Percentiles rank a stretch among this genome's conserved stretches.
Conservation (phyloP, 352 stramenopile genomes). For the Albugo laibachii region DNA sequence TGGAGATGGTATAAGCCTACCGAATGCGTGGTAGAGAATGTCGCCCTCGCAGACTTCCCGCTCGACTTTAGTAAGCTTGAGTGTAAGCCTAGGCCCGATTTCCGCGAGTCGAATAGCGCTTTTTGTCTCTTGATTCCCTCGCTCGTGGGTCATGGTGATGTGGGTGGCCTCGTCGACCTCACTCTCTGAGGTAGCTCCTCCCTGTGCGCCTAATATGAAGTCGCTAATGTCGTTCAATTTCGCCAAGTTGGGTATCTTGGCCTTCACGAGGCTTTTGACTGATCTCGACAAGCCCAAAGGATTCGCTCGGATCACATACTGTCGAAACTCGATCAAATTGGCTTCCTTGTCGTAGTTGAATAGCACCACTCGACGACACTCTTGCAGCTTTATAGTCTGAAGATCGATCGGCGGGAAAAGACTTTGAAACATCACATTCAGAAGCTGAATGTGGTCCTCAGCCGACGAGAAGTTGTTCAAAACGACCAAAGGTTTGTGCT, state of each 20-base stretch:
- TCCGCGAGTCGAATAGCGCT: constrained; percentile 89
- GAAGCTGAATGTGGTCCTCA: constrained; percentile 79
- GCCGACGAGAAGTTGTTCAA: constrained; percentile 96
- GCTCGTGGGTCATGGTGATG: constrained; percentile 82
- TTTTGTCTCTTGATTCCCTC: constrained; percentile 85
- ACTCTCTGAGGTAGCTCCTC: constrained; percentile 79
- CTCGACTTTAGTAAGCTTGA: constrained; percentile 94
- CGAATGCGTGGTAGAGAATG: constrained; percentile 94
- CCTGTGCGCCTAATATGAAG: constrained; percentile 78
- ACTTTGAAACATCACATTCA: constrained; percentile 98
- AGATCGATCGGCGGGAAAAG: constrained; percentile 99
- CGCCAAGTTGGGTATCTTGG: constrained; percentile 86
- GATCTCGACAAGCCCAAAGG: constrained; percentile 83
- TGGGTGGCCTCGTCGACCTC: constrained; percentile 86
- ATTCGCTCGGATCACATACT: constrained; percentile 93
- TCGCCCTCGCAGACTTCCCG: constrained; percentile 89
- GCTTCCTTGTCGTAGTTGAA: constrained; percentile 91
- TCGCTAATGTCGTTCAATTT: constrained; percentile 94
- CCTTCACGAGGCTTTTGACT: constrained; percentile 83
- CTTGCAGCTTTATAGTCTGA: constrained; percentile 84
- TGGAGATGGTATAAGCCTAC: constrained; percentile 9
- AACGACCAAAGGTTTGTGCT: constrained; percentile 88
- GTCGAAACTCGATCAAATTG: constrained; percentile 89
- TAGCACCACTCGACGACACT: constrained; percentile 93
- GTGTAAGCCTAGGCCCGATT: constrained; percentile 87